Evolutionary conservation across 805 yeast genomes (phyloP), one percentile per base, ranked within the genome.

Genomic region (Priceomyces carsonii): DNA sequence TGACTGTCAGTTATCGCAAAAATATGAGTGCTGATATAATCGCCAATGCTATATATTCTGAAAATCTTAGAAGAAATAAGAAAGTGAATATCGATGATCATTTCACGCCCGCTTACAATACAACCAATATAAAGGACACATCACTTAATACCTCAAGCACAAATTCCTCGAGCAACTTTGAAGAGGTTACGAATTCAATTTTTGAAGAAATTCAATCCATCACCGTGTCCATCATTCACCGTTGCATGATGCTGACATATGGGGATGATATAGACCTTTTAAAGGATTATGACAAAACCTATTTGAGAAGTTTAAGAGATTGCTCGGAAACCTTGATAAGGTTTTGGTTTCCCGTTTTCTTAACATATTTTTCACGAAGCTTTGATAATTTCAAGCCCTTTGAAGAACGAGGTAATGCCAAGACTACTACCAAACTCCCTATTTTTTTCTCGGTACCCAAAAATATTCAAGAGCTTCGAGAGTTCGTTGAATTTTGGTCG

Each of bases 261-360:
- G 87, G 76, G 0, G 78, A 73, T 3, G 86, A 82, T 29, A 39
- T 77, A 9, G 74, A 64, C 2, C 50, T 79, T 23, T 42, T 80
- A 3, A 44, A 50, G 18, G 79, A 71, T 1, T 82, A 79, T 49
- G 57, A 71, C 15, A 59, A 63, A 8, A 44, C 56, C 10, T 22
- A 48, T 2, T 43, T 75, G 1, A 26, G 24, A 0, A 55, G 61
- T 6, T 45, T 83, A n/a, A 32, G 26, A 2, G 78, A 72, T 36
- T 69, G 78, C 15, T 55, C 73, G 2, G 45, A 55, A 1, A 55
- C 62, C 4, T 51, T 85, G 9, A 57, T 59, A 6, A 53, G 73
- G 44, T 77, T 66, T 47, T 71, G 80, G 73, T 50, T 77, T 1
- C 69, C 88, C 1, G 82, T 77, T 1, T 85, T 85, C 49, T 54